Base-by-base conservation (phyloP, 2,329 filamentous ascomycete genomes). In the Amylocarpus encephaloides region DNA sequence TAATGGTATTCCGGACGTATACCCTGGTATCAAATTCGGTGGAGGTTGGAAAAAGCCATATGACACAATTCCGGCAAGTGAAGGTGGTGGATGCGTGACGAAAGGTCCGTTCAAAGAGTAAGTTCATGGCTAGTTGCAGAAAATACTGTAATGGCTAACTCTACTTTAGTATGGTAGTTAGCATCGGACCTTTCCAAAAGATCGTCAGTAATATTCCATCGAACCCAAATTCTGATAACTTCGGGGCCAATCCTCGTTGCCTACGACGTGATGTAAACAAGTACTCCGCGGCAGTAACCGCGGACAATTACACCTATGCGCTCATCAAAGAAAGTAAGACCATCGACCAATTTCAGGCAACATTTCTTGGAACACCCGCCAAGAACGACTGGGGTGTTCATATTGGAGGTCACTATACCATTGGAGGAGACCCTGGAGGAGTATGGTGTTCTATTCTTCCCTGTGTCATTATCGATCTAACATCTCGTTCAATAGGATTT, bases 51-150 rank as follows among this genome's bases (percentile, higher is more conserved):
- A 56, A 22, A 34, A 46, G n/a, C 54, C 52, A 9, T 51, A 47
- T n/a, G 46, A 60, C 34, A 19, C 68, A 51, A 58, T 64, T 48
- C 73, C 72, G 0, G 71, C 71, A 1, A 47, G 53, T 9, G 78
- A 75, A 18, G 71, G 78, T n/a, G 77, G 78, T 29, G 78, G 78
- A 2, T 80, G 77, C 57, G 68, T 82, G 3, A 68, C 63, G 9
- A 68, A 65, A 1, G 73, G 73, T 1, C 73, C 73, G 2, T 74
- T 75, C 62, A 67, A 62, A 50, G 64, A 74, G 62, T 66, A 49
- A 16, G 43, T 18, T 26, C 12, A 26, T 26, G 22, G 15, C n/a
- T 6, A n/a, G 16, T 40, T n/a, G 26, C 9, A 2, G 34, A 13
- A 11, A 7, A 35, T 19, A 10, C 15, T 33, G 19, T 5, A 10